Conservation (phyloP, 257 asterid genomes). For the Fraxinus cuspidata region DNA sequence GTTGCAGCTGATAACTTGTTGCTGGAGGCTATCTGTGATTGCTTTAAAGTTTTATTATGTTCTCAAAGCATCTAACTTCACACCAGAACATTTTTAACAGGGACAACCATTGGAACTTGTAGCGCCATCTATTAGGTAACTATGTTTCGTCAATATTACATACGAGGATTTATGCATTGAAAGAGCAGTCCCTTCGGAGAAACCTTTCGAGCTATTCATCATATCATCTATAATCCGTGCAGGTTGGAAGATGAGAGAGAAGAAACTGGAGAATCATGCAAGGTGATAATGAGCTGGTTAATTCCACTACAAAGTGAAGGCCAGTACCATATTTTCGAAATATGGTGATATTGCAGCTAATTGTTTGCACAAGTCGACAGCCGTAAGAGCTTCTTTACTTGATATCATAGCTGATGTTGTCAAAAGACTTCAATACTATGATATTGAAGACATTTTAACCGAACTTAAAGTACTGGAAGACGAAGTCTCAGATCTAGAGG, state of each 20-base stretch:
- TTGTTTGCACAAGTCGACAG: constrained; percentile 34
- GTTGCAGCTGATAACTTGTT: neutral
- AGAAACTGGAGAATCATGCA: constrained; percentile 5
- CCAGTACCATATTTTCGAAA: constrained; percentile 35
- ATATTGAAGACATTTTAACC: constrained; percentile 19
- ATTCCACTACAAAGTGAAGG: constrained; percentile 38
- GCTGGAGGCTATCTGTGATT: neutral
- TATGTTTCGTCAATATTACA: neutral
- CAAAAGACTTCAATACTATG: constrained; percentile 26
- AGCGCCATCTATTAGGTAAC: constrained; percentile 16
- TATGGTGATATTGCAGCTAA: constrained; percentile 40
- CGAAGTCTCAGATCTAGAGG: constrained; percentile 30
- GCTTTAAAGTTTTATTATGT: constrained; percentile 6
- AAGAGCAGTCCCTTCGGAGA: neutral
- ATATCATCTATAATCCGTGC: neutral
- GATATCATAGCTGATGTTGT: constrained; percentile 36
- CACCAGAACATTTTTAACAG: constrained; percentile 7
- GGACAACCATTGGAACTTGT: constrained; percentile 9
- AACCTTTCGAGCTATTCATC: neutral
- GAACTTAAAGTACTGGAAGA: constrained; percentile 32
- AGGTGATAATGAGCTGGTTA: constrained; percentile 15
- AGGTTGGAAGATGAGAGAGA: constrained; percentile 22
- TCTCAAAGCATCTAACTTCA: constrained; percentile 1
- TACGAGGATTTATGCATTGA: neutral
- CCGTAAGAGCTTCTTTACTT: constrained; percentile 39